phyloP scores from a whole-genome alignment of 257 asterid genomes.

The Knoxia roxburghii region DNA sequence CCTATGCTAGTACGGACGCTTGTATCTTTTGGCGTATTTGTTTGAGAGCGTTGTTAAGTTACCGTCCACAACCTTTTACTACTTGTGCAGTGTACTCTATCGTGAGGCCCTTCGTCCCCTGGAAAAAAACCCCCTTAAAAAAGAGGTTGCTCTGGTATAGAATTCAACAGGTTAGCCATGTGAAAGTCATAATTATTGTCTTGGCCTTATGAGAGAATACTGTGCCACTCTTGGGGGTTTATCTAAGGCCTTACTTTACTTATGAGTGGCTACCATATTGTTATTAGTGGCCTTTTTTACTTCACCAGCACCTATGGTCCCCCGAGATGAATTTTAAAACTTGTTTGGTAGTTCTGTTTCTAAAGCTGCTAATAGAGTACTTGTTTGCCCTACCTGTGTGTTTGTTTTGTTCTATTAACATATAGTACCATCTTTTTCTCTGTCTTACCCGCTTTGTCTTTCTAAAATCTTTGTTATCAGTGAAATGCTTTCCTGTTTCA shows the following conservation, averaged over 20 bases:
- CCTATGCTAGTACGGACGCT: constrained; percentile 5
- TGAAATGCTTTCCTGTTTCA: background rate
- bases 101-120: background rate
- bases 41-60: background rate
- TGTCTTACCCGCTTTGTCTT: background rate
- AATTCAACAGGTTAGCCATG: constrained; percentile 12
- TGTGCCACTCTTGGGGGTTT: constrained; percentile 1
- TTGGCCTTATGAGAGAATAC: constrained; percentile 6
- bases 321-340: background rate
- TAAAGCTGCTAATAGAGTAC: background rate
- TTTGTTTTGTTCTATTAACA: background rate
- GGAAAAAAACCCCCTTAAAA: background rate
- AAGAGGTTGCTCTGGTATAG: background rate
- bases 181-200: constrained; percentile 13
- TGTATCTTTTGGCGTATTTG: background rate
- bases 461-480: background rate
- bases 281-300: background rate
- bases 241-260: constrained; percentile 1
- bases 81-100: background rate
- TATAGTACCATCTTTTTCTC: background rate
- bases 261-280: background rate
- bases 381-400: background rate
- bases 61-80: background rate
- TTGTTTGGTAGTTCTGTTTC: background rate
- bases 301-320: background rate